Base-by-base conservation (phyloP, 306 rosid genomes). In the Canavalia ensiformis region DNA sequence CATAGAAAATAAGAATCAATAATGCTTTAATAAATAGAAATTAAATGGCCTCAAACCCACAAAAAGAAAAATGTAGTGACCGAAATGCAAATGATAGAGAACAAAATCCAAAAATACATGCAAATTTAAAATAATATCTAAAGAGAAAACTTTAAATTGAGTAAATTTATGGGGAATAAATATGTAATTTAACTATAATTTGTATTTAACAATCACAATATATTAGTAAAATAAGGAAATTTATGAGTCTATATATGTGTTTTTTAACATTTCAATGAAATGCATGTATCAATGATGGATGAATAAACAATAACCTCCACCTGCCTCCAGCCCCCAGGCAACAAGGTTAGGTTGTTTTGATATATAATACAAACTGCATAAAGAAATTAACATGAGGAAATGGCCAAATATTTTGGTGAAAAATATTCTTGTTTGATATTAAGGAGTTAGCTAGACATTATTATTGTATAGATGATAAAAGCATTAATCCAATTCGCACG, bases 241-340 rank as follows among this genome's bases (percentile, higher is more conserved):
- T 18, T 18, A 18, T 18, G 25, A 18, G 25, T 18, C 0, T 18
- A 18, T 18, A 18, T 18, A 18, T 18, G 25, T 18, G 0, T 18
- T 18, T 18, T 18, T 18, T 0, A 18, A 18, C 25, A 18, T 18
- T 18, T 18, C 25, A 18, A 18, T 18, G 58, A 34, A 63, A 28
- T 65, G n/a, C 0, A 29, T 52, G 4, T 67, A 31, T 51, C 18
- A 34, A 37, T 8, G 46, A 52, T 52, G 56, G 42, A 30, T 25
- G 44, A 52, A 29, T 28, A 52, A 77, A 29, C 33, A 78, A 39
- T 46, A 59, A 59, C 30, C 44, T 75, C 46, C 39, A 82, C 66
- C 85, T 75, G 81, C 85, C 33, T 49, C 85, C 71, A 66, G 13
- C 52, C 12, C 54, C 83, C 30, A 44, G 59, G 84, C 74, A 81